These are phyloP conservation scores for Claviceps capensis DNA, from an alignment of 2,329 filamentous ascomycete genomes.

Conservation along the genomic window DNA sequence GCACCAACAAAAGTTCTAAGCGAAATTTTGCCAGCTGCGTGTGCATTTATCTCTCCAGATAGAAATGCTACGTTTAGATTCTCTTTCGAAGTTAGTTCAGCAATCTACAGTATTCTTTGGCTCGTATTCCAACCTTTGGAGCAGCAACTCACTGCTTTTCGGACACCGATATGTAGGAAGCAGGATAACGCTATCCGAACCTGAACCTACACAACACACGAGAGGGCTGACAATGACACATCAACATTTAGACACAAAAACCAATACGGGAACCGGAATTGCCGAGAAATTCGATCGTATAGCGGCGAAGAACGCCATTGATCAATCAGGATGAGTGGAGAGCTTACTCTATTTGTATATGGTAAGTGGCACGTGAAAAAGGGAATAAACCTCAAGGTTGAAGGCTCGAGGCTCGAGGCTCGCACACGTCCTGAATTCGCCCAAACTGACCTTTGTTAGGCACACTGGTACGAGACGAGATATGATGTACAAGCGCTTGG, in stretches of 20 bases:
- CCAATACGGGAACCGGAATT: too few species aligned
- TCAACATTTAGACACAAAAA: too few species aligned
- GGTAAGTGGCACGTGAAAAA: slow-evolving; percentile 21
- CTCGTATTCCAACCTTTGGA: too few species aligned
- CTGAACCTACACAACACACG: too few species aligned
- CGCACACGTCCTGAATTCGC: neutral
- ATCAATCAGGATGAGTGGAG: slow-evolving; percentile 24
- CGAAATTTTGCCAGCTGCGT: too few species aligned
- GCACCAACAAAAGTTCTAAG: neutral
- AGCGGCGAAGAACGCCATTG: neutral
- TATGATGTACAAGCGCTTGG: neutral
- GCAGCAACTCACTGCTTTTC: neutral
- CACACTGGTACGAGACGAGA: slow-evolving; percentile 18
- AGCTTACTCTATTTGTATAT: slow-evolving; percentile 42
- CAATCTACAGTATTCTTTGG: neutral
- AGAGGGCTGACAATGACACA: too few species aligned
- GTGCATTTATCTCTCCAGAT: too few species aligned
- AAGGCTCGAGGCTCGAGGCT: neutral
- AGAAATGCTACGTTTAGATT: too few species aligned
- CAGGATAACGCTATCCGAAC: neutral
- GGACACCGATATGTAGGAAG: neutral
- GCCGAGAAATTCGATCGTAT: neutral
- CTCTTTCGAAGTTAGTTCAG: too few species aligned
- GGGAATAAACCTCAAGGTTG: too few species aligned
- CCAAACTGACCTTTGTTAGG: slow-evolving; percentile 12